Base-by-base conservation (phyloP, 2,329 filamentous ascomycete genomes). In the Mollisiaceae sp. region DNA sequence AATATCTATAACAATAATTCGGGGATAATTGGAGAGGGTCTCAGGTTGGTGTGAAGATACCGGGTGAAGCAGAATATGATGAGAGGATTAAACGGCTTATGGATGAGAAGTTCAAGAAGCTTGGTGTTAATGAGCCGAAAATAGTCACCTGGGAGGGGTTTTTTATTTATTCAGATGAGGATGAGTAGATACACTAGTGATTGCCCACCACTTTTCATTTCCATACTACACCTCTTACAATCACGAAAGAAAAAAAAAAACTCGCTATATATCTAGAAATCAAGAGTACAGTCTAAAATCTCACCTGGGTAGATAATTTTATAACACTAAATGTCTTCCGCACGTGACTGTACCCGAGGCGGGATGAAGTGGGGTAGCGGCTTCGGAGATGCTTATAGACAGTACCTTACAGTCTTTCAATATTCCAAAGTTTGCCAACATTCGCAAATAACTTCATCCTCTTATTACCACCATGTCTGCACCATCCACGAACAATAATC, bases 401-500 rank as follows among this genome's bases (percentile, higher is more conserved):
- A 41, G 38, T 43, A 43, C 15, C n/a, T n/a, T n/a, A n/a, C n/a
- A n/a, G n/a, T n/a, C n/a, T n/a, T 43, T n/a, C 12, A 50, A 20
- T 9, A 1, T 20, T 50, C 20, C 9, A 9, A n/a, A n/a, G n/a
- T 18, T 9, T 47, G 2, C 18, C 15, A 27, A 8, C n/a, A 50
- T 11, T 22, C 24, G 11, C 45, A 24, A 50, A 50, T 14, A 50
- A 12, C 8, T 50, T 22, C 45, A 50, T 2, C n/a, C n/a, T 24
- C n/a, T 9, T 50, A 24, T 12, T 20, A 22, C 22, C 11, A 50
- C 4, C 12, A 50, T 50, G 45, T 1, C 45, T 50, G 20, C 8
- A 1, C 22, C 20, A 54, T 5, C 24, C 8, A 54, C 24, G 12
- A 35, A 18, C 24, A 82, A 81, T 65, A 75, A 78, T 6, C 82